Conservation (phyloP, 2,329 filamentous ascomycete genomes). For the Dothiorella sarmentorum region DNA sequence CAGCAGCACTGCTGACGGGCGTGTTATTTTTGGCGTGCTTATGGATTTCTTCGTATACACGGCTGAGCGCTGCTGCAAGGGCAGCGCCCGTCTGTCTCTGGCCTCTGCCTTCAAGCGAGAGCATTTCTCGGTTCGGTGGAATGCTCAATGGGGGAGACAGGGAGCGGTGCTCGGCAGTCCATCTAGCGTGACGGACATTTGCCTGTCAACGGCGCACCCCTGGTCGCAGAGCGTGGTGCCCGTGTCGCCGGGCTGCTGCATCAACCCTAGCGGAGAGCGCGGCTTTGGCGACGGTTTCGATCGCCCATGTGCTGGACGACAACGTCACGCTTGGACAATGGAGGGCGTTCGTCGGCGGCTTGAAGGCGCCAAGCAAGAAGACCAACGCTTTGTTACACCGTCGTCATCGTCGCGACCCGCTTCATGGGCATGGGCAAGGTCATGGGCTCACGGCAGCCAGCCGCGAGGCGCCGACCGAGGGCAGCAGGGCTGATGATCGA, state of each 20-base stretch:
- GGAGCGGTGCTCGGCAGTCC: no score
- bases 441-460: background rate
- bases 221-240: background rate
- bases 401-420: background rate
- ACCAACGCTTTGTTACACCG: background rate
- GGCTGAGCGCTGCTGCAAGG: slow-evolving; percentile 9
- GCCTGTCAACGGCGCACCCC: background rate
- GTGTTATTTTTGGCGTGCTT: slow-evolving; percentile 9
- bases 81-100: slow-evolving; percentile 1
- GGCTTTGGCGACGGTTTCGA: slow-evolving; percentile 11
- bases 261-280: slow-evolving; percentile 1
- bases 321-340: background rate
- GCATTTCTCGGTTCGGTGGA: slow-evolving; percentile 9
- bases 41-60: slow-evolving; percentile 1
- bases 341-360: background rate
- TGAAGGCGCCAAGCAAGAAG: background rate
- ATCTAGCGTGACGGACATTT: slow-evolving; percentile 10
- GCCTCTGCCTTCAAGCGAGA: slow-evolving; percentile 7
- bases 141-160: background rate
- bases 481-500: background rate
- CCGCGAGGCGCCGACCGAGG: background rate
- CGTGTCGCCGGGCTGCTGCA: background rate
- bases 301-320: no score
- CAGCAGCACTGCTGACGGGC: background rate
- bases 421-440: background rate